phyloP scores from a whole-genome alignment of 805 yeast genomes.

The Schwanniomyces polymorphus region DNA sequence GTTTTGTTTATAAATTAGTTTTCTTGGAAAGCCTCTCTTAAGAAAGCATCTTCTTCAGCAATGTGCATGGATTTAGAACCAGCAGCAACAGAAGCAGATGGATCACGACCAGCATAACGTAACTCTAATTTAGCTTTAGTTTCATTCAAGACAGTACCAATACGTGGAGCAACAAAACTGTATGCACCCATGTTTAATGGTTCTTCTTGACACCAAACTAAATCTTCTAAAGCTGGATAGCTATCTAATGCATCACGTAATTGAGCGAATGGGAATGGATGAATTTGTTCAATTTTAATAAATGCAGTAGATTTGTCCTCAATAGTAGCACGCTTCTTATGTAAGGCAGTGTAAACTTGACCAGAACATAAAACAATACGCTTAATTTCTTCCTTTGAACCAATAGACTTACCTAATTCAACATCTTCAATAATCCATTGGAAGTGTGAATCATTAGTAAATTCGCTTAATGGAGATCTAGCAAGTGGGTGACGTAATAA shows the following conservation, averaged over 20 bases:
- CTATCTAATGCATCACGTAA: slow-evolving; percentile 77
- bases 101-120: slow-evolving; percentile 96
- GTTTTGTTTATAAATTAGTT: neutral
- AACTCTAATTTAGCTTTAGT: slow-evolving; percentile 59
- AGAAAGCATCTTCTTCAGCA: slow-evolving; percentile 86
- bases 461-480: slow-evolving; percentile 77
- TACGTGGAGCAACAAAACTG: slow-evolving; percentile 80
- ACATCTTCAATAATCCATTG: slow-evolving; percentile 94
- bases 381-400: slow-evolving; percentile 79
- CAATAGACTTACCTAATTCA: slow-evolving; percentile 78
- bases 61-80: slow-evolving; percentile 88
- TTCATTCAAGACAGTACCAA: slow-evolving; percentile 72
- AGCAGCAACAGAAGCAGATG: slow-evolving; percentile 97
- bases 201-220: slow-evolving; percentile 98
- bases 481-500: slow-evolving; percentile 98
- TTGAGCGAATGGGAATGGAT: slow-evolving; percentile 98
- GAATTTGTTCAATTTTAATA: slow-evolving; percentile 88
- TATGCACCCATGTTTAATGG: slow-evolving; percentile 96
- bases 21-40: slow-evolving; percentile 66
- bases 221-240: slow-evolving; percentile 81
- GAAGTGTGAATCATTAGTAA: slow-evolving; percentile 89
- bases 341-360: slow-evolving; percentile 91
- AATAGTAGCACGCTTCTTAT: slow-evolving; percentile 79
- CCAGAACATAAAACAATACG: slow-evolving; percentile 84
- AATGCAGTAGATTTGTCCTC: slow-evolving; percentile 84